Base-by-base conservation (phyloP, 371 early-diverging fungal species). In the Mortierella sp. region DNA sequence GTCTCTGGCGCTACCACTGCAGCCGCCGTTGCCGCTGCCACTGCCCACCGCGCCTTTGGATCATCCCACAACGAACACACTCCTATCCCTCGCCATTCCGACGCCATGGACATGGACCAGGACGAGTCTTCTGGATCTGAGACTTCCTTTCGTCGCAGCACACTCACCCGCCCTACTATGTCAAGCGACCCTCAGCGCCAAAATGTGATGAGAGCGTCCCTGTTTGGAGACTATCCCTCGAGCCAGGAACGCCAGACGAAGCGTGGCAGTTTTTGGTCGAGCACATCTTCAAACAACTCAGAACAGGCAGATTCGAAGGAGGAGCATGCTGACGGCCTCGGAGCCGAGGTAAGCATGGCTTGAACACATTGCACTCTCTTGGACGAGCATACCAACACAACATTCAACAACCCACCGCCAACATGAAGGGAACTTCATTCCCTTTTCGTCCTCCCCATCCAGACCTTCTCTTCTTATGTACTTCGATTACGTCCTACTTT, bases 261-360 rank as follows among this genome's bases (percentile, higher is more conserved):
- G 71, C 82, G 87, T 21, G 68, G 80, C 16, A 82, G 82, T 35
- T 41, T 82, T 27, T 86, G 87, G 87, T 86, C 86, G 1, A 79
- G 68, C n/a, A 75, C 80, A 11, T 80, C 51, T 51, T 51, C 87
- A 35, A 80, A 75, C 21, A 49, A 72, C 58, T 56, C 74, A 16
- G 87, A 82, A 46, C 81, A 80, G 8, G n/a, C 70, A 18, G 79
- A 81, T 21, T 48, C 72, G 21, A 65, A 10, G n/a, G 72, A 70
- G 41, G 82, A 74, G 35, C 76, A 76, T 49, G 70, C 76, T 72
- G 75, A 75, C 71, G 83, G 78, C 76, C 73, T 77, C 70, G 80
- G 55, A 60, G 87, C 87, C 80, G 87, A 86, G 87, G 87, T 86
- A 86, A 86, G 87, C 79, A 70, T 86, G 85, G 81, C 75, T 70